Conservation (phyloP, 164 flowering plant genomes). For the Magnolia kwangsiensis region DNA sequence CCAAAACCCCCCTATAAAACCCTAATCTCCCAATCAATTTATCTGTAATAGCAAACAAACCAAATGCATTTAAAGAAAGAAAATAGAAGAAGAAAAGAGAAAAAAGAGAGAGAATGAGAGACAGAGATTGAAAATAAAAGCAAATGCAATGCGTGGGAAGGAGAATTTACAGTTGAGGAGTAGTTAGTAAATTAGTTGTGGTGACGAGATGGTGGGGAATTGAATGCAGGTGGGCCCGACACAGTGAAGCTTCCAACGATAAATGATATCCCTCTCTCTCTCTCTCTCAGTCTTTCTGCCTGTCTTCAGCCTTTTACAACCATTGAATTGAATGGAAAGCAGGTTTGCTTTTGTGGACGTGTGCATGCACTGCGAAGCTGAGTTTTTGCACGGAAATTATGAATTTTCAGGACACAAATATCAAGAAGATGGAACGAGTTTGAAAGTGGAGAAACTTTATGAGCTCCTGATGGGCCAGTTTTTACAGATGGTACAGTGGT, state of each 20-base stretch:
- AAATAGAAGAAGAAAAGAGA: background rate
- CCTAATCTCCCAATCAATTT: background rate
- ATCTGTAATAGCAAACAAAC: background rate
- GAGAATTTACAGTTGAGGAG: slow-evolving; percentile 3
- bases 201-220: background rate
- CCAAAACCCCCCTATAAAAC: background rate
- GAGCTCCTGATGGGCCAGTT: too few species aligned
- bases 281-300: background rate
- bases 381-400: too few species aligned
- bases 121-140: background rate
- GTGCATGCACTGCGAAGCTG: too few species aligned
- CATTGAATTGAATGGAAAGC: background rate
- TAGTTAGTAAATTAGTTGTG: slow-evolving; percentile 6
- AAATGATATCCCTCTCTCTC: background rate
- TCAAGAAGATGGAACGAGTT: background rate
- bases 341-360: background rate
- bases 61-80: background rate
- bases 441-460: background rate
- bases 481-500: too few species aligned
- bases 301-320: background rate
- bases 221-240: background rate
- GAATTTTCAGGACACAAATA: too few species aligned
- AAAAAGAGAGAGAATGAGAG: background rate
- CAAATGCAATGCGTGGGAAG: background rate
- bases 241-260: background rate